phyloP scores from a whole-genome alignment of 2,329 filamentous ascomycete species.

The Aspergillus brasiliensis region DNA sequence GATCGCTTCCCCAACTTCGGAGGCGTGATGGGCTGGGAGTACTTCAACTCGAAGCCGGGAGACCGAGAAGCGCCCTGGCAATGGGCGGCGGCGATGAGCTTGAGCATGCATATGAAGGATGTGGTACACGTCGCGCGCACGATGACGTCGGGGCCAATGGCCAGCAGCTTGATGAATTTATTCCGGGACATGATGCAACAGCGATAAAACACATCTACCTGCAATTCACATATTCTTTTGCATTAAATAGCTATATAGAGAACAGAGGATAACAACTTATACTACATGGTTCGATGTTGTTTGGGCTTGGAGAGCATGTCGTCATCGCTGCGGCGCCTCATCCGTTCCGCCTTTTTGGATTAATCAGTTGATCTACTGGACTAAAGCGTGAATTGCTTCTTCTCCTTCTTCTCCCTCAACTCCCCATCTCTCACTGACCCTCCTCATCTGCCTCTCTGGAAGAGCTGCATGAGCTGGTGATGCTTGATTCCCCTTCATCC shows the following conservation, averaged over 20 bases:
- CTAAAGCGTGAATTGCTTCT: not conserved
- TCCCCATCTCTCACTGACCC: not conserved
- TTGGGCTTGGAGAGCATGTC: not conserved
- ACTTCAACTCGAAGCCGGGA: conserved; percentile 78
- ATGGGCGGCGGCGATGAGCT: conserved; percentile 72
- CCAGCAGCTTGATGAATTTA: conserved; percentile 32
- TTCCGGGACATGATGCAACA: conserved; percentile 34
- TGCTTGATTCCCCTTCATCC: not conserved
- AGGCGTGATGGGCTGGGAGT: conserved; percentile 94
- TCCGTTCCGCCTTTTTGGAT: not conserved
- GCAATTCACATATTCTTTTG: too few species aligned
- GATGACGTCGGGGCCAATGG: conserved; percentile 32
- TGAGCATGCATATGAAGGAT: conserved; percentile 48
- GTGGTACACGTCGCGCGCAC: conserved; percentile 37
- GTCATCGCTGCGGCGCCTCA: not conserved
- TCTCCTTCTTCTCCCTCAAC: not conserved
- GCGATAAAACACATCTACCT: conserved; percentile 7
- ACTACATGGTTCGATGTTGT: not conserved
- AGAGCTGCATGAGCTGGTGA: conserved; percentile 4
- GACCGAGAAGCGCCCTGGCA: conserved; percentile 67
- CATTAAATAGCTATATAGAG: too few species aligned
- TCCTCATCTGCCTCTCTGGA: not conserved
- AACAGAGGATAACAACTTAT: too few species aligned
- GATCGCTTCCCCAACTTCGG: conserved; percentile 71
- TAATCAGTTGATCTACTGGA: not conserved